Evolutionary conservation across 148 eudicot species (phyloP), one percentile per base, ranked within the genome.

Genomic region (Chenopodium album): DNA sequence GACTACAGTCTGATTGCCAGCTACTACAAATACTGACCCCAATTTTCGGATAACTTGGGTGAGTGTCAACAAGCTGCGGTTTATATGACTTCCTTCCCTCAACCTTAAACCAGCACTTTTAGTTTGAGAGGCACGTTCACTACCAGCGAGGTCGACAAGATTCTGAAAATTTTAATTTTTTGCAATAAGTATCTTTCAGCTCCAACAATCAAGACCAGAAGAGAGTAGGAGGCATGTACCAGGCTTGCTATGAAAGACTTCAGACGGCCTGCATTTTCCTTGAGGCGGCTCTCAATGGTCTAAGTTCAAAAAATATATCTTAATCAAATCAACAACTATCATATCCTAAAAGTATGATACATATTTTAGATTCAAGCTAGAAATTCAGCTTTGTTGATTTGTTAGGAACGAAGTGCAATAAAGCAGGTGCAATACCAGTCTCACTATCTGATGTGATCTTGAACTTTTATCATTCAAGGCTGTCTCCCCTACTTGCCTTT

Each of bases 61-160:
- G 82, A 97, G 86, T 52, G 99, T 97, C 86, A 97, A 78, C 87
- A 96, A 86, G 83, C 99, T 96, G 81, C 95, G 91, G 66, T 96
- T 96, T 73, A 96, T 96, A 81, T 96, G 99, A 84, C 97, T 90
- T 54, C 99, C 99, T 90, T 96, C 99, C 86, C 92, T 96, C 82
- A 94, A 85, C 77, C 95, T 89, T 78, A 88, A 75, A 79, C 97
- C 99, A 84, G 89, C 93, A 79, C 92, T 87, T 71, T 92, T 94
- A 19, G 98, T 92, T 90, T 89, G 97, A 80, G 95, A 89, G 76
- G 91, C 98, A 76, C 98, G 98, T 75, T 96, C 99, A 82, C 99
- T 96, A 69, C 99, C 99, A 75, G 99, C 99, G 72, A 96, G 95
- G 89, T 96, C 99, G 73, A 96, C 99, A 85, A 96, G 92, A 87